Percentiles rank a stretch among this genome's conserved stretches.
Conservation (phyloP, 1,284 basidiomycete species). For the Schizopora paradoxa region DNA sequence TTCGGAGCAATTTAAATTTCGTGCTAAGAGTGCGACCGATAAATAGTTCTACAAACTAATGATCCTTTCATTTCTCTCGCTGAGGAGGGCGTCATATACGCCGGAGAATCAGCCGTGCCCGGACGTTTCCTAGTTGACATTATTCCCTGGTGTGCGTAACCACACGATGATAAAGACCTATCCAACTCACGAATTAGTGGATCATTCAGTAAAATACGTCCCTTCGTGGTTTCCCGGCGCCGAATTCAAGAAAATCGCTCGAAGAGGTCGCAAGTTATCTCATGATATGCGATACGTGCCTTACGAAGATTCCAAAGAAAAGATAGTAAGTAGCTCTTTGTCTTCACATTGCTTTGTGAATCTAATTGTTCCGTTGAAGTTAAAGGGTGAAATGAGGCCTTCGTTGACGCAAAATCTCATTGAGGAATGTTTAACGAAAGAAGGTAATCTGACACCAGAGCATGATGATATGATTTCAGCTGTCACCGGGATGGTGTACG, state of each 20-base stretch:
- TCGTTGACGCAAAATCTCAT: constrained; percentile 13
- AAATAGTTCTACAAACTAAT: background rate
- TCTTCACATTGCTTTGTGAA: background rate
- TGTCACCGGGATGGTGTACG: background rate
- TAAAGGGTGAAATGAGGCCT: constrained; percentile 7
- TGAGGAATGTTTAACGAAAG: background rate
- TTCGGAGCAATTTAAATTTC: no score
- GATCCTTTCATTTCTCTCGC: background rate
- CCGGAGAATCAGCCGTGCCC: background rate
- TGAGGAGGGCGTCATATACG: background rate
- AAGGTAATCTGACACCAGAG: background rate
- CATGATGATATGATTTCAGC: constrained; percentile 9
- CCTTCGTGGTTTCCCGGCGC: constrained; percentile 19
- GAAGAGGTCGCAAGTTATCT: constrained; percentile 5
- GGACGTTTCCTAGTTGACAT: constrained; percentile 8
- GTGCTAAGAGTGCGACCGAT: no score
- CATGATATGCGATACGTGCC: constrained; percentile 8
- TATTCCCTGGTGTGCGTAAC: constrained; percentile 2
- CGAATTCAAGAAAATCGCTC: constrained; percentile 14
- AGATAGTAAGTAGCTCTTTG: constrained; percentile 8
- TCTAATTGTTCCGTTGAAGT: background rate
- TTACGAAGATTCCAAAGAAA: constrained; percentile 4
- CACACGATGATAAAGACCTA: no score
- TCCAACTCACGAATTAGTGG: no score
- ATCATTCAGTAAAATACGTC: constrained; percentile 11